These are phyloP conservation scores for Serendipita indica DNA, from an alignment of 768 basidiomycete genomes.

Conservation along the genomic window DNA sequence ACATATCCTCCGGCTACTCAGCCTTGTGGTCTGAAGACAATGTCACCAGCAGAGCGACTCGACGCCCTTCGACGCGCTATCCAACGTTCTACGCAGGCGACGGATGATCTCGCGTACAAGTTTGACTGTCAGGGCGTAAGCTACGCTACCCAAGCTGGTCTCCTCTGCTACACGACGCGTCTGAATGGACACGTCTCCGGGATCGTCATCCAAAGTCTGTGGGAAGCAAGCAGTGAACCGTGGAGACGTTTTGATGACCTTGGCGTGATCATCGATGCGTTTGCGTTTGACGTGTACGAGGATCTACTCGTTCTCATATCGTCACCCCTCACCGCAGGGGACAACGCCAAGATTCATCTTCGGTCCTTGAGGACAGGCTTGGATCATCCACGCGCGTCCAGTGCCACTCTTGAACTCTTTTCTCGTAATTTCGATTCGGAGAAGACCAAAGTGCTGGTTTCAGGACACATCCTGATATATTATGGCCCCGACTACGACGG, in stretches of 20 bases:
- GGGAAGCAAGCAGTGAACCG: background rate
- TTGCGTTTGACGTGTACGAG: background rate
- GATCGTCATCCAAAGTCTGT: background rate
- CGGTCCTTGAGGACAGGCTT: background rate
- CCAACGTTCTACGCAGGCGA: background rate
- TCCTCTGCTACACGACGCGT: background rate
- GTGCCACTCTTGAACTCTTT: background rate
- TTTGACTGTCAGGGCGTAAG: background rate
- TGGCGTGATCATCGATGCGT: background rate
- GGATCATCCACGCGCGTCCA: background rate
- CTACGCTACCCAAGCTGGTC: background rate
- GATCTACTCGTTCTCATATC: background rate
- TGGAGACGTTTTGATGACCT: constrained; percentile 2
- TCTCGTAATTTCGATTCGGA: too few species aligned
- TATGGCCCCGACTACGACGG: too few species aligned
- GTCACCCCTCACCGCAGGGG: too few species aligned
- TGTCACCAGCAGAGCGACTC: background rate
- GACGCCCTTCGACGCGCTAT: background rate
- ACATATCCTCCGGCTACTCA: background rate
- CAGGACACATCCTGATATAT: too few species aligned
- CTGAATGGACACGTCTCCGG: background rate
- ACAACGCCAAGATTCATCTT: constrained; percentile 1
- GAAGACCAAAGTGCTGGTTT: too few species aligned
- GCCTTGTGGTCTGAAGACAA: background rate
- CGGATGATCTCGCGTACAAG: background rate